phyloP scores from a whole-genome alignment of 768 basidiomycete species.

The Cyathus striatus region DNA sequence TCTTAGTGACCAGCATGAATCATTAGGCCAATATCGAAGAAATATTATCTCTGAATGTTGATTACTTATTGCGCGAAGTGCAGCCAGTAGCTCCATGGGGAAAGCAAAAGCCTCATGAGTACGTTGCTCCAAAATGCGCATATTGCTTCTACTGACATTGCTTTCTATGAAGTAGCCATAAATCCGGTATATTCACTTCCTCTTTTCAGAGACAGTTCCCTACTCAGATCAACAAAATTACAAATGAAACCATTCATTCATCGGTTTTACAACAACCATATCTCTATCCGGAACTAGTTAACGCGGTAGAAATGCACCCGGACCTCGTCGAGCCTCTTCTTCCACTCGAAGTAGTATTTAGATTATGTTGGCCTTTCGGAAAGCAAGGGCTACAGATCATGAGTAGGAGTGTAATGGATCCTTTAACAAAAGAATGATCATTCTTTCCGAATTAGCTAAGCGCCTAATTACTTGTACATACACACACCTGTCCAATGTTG shows the following conservation, averaged over 20 bases:
- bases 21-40: constrained; percentile 50
- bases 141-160: not conserved
- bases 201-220: constrained; percentile 45
- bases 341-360: constrained; percentile 48
- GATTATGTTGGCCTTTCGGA: constrained; percentile 38
- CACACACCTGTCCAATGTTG: no score
- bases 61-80: constrained; percentile 45
- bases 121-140: constrained; percentile 15
- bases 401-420: no score
- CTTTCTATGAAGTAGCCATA: constrained; percentile 29
- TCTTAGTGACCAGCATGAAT: constrained; percentile 3
- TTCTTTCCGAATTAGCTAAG: no score
- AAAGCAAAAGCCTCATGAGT: constrained; percentile 59
- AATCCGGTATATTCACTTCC: constrained; percentile 46
- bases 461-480: no score
- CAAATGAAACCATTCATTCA: constrained; percentile 57
- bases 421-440: no score
- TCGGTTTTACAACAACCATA: constrained; percentile 47
- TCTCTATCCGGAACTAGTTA: constrained; percentile 25
- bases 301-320: constrained; percentile 33
- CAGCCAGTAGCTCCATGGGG: constrained; percentile 59
- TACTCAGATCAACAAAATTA: constrained; percentile 32
- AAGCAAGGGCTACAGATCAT: constrained; percentile 12
- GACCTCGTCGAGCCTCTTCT: constrained; percentile 36
- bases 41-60: constrained; percentile 50